Evolutionary conservation across 2,329 filamentous ascomycete genomes (phyloP), one percentile per base, ranked within the genome.

Genomic region (Ophiostoma triangulosporum): DNA sequence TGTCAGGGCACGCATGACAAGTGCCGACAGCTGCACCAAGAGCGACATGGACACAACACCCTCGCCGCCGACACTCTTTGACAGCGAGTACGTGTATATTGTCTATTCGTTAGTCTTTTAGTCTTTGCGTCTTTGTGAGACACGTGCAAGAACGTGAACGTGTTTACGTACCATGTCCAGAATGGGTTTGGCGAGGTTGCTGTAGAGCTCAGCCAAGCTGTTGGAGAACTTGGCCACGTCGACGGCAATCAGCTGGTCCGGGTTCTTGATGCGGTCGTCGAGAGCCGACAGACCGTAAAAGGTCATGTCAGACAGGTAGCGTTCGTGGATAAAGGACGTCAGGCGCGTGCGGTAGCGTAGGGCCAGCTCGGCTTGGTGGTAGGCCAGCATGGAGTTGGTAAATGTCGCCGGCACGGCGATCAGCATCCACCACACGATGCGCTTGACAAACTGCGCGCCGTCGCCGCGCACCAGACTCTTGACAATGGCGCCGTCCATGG

Each of bases 321-420:
- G 88, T 66, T 94, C 86, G 70, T 98, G 93, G 50, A 98, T 93
- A 65, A 90, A 76, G 63, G 93, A 86, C n/a, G 93, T 98, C 32
- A 98, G 76, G 46, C 93, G 82, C 36, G 90, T 91, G 57, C 93
- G 84, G 68, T 98, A 98, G 64, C 91, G 87, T 29, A 98, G 74
- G 0, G 91, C 89, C 43, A 98, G 78, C 66, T 94, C 89, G 64
- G 90, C 94, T 72, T 98, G 93, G 64, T 98, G 93, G 66, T 95
- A 97, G 26, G 90, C 94, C 43, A 97, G 76, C 93, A 98, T 98
- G 0, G 90, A 96, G 68, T 98, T 98, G 38, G 93, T 98, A 66
- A 97, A 96, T 0, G 93, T 97, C 1, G 93, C 93, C 9, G 93
- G 93, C 15, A 98, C 77, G 26, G 93, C 91, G 60, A 98, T 93